Conservation (phyloP, 192 early-diverging fungal genomes). For the Entomortierella chlamydospora region DNA sequence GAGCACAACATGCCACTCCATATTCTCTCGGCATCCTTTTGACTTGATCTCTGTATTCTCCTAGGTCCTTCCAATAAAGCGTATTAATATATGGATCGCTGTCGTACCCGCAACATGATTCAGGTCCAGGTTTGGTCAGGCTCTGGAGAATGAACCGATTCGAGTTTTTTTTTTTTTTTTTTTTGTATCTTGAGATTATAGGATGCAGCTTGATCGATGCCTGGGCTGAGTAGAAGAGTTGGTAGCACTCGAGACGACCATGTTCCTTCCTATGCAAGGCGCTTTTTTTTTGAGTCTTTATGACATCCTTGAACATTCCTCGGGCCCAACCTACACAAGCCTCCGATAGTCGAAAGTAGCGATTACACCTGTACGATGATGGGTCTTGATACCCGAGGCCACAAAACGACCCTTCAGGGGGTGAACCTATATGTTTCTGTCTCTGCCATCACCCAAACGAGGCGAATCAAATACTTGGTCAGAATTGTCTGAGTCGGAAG, state of each 20-base stretch:
- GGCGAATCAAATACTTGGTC: no score
- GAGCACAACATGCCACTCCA: conserved; percentile 1
- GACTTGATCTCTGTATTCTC: conserved; percentile 3
- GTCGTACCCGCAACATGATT: conserved; percentile 46
- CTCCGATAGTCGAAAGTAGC: no score
- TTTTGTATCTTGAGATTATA: conserved; percentile 27
- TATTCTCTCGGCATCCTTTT: conserved; percentile 1
- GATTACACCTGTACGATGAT: no score
- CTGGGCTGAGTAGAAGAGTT: not conserved
- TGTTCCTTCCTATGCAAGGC: not conserved
- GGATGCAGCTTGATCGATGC: not conserved
- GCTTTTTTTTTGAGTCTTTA: no score
- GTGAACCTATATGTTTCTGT: no score
- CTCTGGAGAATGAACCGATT: conserved; percentile 9
- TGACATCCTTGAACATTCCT: no score
- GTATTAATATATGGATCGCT: conserved; percentile 47
- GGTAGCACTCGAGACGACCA: not conserved
- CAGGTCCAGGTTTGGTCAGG: conserved; percentile 41
- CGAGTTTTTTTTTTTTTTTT: conserved; percentile 7
- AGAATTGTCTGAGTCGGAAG: no score
- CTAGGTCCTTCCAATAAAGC: conserved; percentile 36
- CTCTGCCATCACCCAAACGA: no score
- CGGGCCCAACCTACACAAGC: no score
- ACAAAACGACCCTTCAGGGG: no score
- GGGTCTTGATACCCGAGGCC: no score